Conservation (phyloP, 2,329 filamentous ascomycete species). For the Aspergillus amoenus region DNA sequence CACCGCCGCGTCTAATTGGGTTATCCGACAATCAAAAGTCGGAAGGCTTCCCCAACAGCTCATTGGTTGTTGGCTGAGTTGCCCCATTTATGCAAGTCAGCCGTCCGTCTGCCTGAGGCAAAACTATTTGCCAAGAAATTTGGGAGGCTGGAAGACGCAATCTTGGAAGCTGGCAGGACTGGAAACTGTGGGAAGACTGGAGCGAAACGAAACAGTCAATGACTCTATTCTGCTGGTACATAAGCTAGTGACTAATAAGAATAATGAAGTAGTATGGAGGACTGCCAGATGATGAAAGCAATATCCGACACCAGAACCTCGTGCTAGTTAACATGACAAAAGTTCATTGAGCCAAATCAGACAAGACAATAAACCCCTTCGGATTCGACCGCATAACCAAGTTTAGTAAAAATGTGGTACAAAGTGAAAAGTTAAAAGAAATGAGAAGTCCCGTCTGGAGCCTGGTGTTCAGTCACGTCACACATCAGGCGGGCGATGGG, state of each 20-base stretch:
- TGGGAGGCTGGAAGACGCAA: not conserved
- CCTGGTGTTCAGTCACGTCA: conserved; percentile 13
- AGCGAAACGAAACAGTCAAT: not conserved
- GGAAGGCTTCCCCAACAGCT: conserved; percentile 3
- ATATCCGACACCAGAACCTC: conserved; percentile 22
- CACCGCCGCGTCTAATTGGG: conserved; percentile 14
- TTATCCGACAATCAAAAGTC: not conserved
- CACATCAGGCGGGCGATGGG: conserved; percentile 10
- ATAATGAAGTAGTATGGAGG: conserved; percentile 8
- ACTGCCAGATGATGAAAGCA: conserved; percentile 6
- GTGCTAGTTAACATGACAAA: conserved; percentile 24
- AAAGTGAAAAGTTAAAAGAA: conserved; percentile 7
- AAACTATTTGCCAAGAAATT: not conserved
- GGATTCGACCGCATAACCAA: conserved; percentile 14
- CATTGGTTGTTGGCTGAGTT: conserved; percentile 11
- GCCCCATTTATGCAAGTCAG: conserved; percentile 8
- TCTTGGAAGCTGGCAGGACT: not conserved
- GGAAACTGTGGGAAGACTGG: not conserved
- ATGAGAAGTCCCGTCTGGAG: conserved; percentile 1
- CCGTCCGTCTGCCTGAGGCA: conserved; percentile 2
- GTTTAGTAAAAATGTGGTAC: conserved; percentile 1
- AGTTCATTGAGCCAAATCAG: conserved; percentile 21
- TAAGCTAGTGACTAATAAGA: conserved; percentile 20
- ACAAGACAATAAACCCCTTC: conserved; percentile 15
- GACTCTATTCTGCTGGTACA: conserved; percentile 20